These are phyloP conservation scores for Agaricus sinodeliciosus DNA, from an alignment of 768 basidiomycete species.

Conservation along the genomic window DNA sequence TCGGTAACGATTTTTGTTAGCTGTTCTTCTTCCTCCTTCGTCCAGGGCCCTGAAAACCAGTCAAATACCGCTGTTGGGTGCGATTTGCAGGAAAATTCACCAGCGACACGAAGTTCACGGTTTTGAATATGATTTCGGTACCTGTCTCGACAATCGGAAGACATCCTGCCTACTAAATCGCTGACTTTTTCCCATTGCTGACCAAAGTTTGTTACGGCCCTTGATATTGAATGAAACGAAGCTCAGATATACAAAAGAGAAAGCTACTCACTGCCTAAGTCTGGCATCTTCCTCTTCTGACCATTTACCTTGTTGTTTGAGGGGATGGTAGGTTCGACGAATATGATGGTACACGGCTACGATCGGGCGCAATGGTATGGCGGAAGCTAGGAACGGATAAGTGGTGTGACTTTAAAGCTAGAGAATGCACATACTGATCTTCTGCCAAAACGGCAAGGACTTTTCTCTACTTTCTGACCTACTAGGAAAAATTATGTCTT, in stretches of 20 bases:
- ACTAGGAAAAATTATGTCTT: constrained; percentile 56
- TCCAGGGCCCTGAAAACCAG: constrained; percentile 51
- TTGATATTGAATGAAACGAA: constrained; percentile 19
- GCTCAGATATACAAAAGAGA: background rate
- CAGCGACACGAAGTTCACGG: constrained; percentile 53
- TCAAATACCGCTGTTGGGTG: background rate
- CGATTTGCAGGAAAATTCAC: constrained; percentile 24
- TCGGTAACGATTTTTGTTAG: constrained; percentile 69
- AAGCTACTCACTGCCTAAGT: constrained; percentile 49
- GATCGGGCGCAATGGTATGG: constrained; percentile 71
- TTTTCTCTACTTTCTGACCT: constrained; percentile 47
- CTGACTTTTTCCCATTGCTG: constrained; percentile 81
- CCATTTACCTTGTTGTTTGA: constrained; percentile 70
- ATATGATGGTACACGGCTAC: constrained; percentile 83
- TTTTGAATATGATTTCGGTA: constrained; percentile 79
- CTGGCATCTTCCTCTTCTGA: constrained; percentile 52
- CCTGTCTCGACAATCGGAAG: constrained; percentile 78
- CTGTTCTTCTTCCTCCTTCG: constrained; percentile 72
- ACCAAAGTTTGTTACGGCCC: constrained; percentile 64
- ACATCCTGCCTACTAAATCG: constrained; percentile 62
- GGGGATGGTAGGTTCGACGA: constrained; percentile 61
- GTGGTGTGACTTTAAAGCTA: background rate
- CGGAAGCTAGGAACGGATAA: constrained; percentile 40
- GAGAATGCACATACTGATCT: constrained; percentile 52
- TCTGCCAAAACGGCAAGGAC: constrained; percentile 71